These are phyloP conservation scores for Epichloe bromicola DNA, from an alignment of 2,329 filamentous ascomycete genomes.

Conservation along the genomic window DNA sequence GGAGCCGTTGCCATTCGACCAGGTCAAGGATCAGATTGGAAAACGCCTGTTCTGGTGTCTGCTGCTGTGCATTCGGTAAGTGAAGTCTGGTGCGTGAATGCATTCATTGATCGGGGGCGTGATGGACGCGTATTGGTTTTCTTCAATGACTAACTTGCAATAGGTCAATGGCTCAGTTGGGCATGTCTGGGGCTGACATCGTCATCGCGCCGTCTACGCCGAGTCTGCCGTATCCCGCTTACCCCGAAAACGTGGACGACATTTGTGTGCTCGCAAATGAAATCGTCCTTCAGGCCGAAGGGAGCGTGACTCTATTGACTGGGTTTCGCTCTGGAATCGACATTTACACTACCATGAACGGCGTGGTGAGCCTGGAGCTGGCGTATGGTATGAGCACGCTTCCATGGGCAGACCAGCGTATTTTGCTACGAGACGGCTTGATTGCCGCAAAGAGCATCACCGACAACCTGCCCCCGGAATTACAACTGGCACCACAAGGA, in stretches of 20 bases:
- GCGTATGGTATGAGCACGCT: constrained; percentile 68
- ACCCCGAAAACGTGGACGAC: constrained; percentile 75
- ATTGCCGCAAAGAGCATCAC: constrained; percentile 56
- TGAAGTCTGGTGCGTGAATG: background rate
- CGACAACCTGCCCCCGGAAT: constrained; percentile 53
- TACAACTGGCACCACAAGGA: constrained; percentile 40
- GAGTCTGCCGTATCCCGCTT: constrained; percentile 62
- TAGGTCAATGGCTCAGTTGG: constrained; percentile 67
- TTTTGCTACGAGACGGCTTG: constrained; percentile 58
- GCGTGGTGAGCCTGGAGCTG: constrained; percentile 66
- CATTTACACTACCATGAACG: constrained; percentile 70
- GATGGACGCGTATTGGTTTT: background rate
- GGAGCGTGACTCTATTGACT: constrained; percentile 54
- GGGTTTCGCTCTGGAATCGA: constrained; percentile 73
- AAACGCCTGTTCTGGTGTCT: constrained; percentile 78
- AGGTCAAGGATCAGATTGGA: constrained; percentile 59
- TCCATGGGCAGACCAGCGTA: constrained; percentile 66
- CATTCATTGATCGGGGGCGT: background rate
- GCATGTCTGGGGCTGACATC: constrained; percentile 56
- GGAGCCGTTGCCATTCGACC: constrained; percentile 43
- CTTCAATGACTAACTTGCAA: background rate
- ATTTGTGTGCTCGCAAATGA: constrained; percentile 62
- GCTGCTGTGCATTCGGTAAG: constrained; percentile 56
- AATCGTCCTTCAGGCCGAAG: constrained; percentile 56
- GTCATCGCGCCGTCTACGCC: constrained; percentile 66